These are phyloP conservation scores for Yamadazyma atlantica DNA, from an alignment of 1,139 yeast species.

Conservation along the genomic window DNA sequence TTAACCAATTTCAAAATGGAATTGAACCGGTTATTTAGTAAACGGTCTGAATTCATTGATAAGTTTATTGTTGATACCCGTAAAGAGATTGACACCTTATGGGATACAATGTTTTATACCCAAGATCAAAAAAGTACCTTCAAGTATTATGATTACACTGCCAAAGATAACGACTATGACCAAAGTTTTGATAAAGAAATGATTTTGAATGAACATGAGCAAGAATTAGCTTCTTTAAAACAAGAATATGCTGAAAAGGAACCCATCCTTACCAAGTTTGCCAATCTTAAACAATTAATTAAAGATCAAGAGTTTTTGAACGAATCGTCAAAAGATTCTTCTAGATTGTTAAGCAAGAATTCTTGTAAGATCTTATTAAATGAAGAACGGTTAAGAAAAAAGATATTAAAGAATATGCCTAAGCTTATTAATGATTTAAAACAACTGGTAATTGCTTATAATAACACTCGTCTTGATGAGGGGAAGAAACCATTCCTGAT, in stretches of 20 bases:
- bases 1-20: conserved; percentile 50
- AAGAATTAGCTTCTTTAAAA: conserved; percentile 54
- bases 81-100: conserved; percentile 53
- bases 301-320: conserved; percentile 63
- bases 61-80: conserved; percentile 66
- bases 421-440: conserved; percentile 54
- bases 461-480: conserved; percentile 27
- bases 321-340: conserved; percentile 75
- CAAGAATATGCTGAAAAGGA: conserved; percentile 50
- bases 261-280: conserved; percentile 55
- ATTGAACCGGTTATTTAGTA: conserved; percentile 53
- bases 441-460: conserved; percentile 47
- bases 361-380: conserved; percentile 76
- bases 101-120: conserved; percentile 64
- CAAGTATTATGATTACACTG: conserved; percentile 34
- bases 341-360: conserved; percentile 71
- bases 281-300: conserved; percentile 54
- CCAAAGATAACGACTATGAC: conserved; percentile 21
- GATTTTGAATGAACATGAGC: conserved; percentile 59
- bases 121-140: conserved; percentile 41
- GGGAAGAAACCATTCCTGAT: conserved; percentile 42
- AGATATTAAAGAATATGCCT: conserved; percentile 67
- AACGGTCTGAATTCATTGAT: conserved; percentile 64
- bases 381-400: conserved; percentile 76
- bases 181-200: conserved; percentile 52